A percentile compares a stretch with the other conserved stretches of the same genome.
Conservation (phyloP, 2,329 filamentous ascomycete species). For the Ophiosphaerella herpotricha region DNA sequence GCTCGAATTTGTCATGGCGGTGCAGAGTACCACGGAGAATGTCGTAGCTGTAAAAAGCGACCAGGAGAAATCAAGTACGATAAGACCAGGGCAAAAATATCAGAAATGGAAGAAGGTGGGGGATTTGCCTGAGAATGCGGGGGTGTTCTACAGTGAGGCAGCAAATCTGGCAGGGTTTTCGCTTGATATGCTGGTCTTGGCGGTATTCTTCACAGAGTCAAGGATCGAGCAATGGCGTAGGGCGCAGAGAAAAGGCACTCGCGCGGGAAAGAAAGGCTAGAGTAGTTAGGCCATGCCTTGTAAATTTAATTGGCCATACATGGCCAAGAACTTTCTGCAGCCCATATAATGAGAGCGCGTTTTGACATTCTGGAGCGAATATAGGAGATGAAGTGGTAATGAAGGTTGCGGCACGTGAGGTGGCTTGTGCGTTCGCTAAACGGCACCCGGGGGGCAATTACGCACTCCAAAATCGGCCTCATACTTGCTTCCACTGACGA, state of each 20-base stretch:
- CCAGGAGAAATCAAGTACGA: slow-evolving; percentile 27
- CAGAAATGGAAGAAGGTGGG: slow-evolving; percentile 53
- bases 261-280: not conserved
- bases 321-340: too few relatives aligned
- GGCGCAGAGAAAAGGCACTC: slow-evolving; percentile 9
- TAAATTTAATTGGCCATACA: not conserved
- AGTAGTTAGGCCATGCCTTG: not conserved
- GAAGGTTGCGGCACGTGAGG: not conserved
- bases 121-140: slow-evolving; percentile 53
- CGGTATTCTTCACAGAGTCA: slow-evolving; percentile 56
- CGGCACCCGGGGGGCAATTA: slow-evolving; percentile 10
- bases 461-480: slow-evolving; percentile 27
- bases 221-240: slow-evolving; percentile 33
- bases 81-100: slow-evolving; percentile 58
- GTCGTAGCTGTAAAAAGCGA: slow-evolving; percentile 44
- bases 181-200: slow-evolving; percentile 55
- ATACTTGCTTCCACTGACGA: slow-evolving; percentile 22
- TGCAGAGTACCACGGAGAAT: slow-evolving; percentile 50
- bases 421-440: slow-evolving; percentile 9
- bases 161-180: slow-evolving; percentile 57
- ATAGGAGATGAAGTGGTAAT: too few relatives aligned
- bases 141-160: slow-evolving; percentile 56
- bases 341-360: too few relatives aligned
- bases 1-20: slow-evolving; percentile 47
- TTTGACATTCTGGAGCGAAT: too few relatives aligned